Evolutionary conservation across 1,284 basidiomycete species (phyloP).

Genomic region (Cutaneotrichosporon dermatis): DNA sequence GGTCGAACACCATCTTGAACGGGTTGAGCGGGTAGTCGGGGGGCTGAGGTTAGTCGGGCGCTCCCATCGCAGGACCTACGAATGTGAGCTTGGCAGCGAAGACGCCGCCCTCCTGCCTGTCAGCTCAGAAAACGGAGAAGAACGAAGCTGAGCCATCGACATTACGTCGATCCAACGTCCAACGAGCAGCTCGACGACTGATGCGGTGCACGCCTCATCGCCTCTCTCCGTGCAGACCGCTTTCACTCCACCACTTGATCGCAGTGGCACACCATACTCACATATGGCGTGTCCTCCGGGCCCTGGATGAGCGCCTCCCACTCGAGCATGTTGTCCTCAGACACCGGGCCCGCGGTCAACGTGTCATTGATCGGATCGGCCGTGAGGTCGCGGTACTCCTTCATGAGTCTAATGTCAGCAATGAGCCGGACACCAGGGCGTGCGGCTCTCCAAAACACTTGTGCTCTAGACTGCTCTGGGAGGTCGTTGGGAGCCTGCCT

Average conservation of each 20-base stretch:
- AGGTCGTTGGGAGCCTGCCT: too few relatives aligned
- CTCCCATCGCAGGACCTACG: conserved; percentile 56
- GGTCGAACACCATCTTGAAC: conserved; percentile 98
- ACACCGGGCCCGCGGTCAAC: conserved; percentile 82
- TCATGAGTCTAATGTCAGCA: conserved; percentile 64
- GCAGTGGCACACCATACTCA: conserved; percentile 48
- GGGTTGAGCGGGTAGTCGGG: conserved; percentile 89
- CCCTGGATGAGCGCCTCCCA: conserved; percentile 98
- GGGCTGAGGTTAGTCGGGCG: conserved; percentile 56
- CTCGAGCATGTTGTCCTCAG: conserved; percentile 92
- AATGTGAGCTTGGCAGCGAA: conserved; percentile 90
- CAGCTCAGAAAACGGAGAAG: conserved; percentile 3
- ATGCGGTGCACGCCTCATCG: too few relatives aligned
- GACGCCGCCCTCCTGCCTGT: conserved; percentile 81
- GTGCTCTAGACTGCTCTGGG: too few relatives aligned
- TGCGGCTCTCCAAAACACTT: too few relatives aligned
- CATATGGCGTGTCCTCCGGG: conserved; percentile 95
- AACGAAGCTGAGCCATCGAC: too few relatives aligned
- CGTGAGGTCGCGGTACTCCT: conserved; percentile 84
- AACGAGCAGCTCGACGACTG: too few relatives aligned
- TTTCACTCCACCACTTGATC: background rate
- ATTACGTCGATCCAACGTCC: too few relatives aligned
- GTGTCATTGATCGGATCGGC: conserved; percentile 60
- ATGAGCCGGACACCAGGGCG: background rate
- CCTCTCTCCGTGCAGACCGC: too few relatives aligned